Base-by-base conservation (phyloP, 2,329 filamentous ascomycete species). In the Colletotrichum tropicicola region DNA sequence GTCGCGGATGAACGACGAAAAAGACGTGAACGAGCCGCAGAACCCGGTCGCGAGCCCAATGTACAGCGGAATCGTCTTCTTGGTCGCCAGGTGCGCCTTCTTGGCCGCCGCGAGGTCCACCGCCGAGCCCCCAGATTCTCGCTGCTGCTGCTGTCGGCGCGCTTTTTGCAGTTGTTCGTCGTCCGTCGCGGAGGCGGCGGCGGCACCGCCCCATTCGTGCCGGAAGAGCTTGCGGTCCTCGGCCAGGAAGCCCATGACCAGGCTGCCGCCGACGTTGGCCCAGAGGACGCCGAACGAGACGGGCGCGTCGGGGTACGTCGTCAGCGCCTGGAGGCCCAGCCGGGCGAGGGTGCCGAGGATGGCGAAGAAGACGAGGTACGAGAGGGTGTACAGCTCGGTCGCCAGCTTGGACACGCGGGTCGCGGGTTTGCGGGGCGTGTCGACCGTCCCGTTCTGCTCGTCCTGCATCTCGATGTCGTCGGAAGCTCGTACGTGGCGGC, bases 11-110 rank as follows among this genome's bases (percentile, higher is more conserved):
- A 97, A 97, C 19, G 90, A 89, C 0, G 94, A 97, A 77, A 97
- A 97, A 9, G 91, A 94, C 0, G 94, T 98, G 72, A 96, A 92
- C 69, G 92, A 94, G 67, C 95, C 93, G 72, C 93, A 97, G 76
- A 96, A 96, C 10, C 92, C 95, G 0, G 92, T 97, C 0, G 92
- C 88, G 6, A 98, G 86, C 53, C 92, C 94, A 63, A 97, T 91
- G 73, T 97, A 97, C 0, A 97, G 82, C 0, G 95, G 94, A 27
- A 97, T 91, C 0, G 92, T 92, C 80, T 97, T 97, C 75, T 97
- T 97, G 27, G 83, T 79, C 5, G 88, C 82, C 37, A 85, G 75
- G 73, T 92, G 87, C 1, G 83, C 83, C 72, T 90, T 86, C 70
- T 84, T 85, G 5, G 82, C 82, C 3, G 82, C 79, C 6, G 75